Evolutionary conservation across 176 grass and related monocot genomes (phyloP), one percentile per base, ranked within the genome.

Genomic region (Typha latifolia): DNA sequence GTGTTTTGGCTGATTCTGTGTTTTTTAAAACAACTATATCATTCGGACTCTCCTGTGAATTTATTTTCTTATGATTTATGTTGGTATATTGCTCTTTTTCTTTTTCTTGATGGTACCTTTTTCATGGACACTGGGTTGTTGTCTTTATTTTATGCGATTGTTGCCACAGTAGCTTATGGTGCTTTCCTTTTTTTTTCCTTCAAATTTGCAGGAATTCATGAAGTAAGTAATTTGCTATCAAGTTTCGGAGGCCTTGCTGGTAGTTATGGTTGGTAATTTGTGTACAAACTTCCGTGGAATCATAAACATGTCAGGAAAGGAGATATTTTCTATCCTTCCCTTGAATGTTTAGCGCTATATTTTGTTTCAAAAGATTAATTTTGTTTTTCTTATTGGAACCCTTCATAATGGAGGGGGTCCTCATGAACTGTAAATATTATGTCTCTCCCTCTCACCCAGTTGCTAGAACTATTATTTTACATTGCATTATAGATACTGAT

Each of bases 151-250:
- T 37, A 4, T 8, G 4, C 34, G 34, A 37, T 37, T 2, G 34
- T 37, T 37, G 7, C 7, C 7, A 8, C 34, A 37, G 34, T 22
- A 14, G 16, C 14, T 1, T 19, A 22, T 18, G 47, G 20, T 65
- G 20, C 9, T 19, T 21, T 16, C 49, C 64, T 50, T 71, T 29
- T 50, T 64, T 26, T 82, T 77, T 26, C 24, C 24, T 26, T 26
- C 2, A 26, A 63, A 27, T 76, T 83, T 90, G 70, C 87, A 96
- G 92, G 93, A 66, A 91, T 91, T 80, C 88, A 96, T 69, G 93
- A 96, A 91, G 93, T 96, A 96, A 91, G 92, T 74, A 51, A 11
- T 61, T 64, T 29, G 47, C 27, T 59, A 67, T 57, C 22, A 77
- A 21, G 23, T 75, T 66, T 52, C 34, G 26, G 63, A 67, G 51